Base-by-base conservation (phyloP, 2,329 filamentous ascomycete genomes). In the Aspergillus aculeatinus region DNA sequence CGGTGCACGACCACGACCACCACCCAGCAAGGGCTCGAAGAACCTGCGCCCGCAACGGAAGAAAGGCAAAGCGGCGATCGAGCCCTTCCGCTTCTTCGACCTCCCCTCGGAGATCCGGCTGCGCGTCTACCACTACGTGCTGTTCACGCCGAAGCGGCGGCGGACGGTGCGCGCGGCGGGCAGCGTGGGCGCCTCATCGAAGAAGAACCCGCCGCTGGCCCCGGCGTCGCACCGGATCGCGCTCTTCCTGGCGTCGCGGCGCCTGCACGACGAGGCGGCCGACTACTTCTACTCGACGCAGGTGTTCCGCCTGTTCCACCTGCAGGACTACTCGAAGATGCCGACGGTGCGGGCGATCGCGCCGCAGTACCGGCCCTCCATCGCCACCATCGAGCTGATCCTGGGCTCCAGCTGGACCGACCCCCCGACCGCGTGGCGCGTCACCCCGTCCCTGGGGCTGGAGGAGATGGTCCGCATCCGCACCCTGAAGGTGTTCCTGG, bases 331-430 rank as follows among this genome's bases (percentile, higher is more conserved):
- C 57, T 80, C 72, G 35, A 70, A 70, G 29, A 68, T 73, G 58
- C 77, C 77, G 12, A 74, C 74, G n/a, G 64, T 87, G 31, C 72
- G 79, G 7, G 79, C 81, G 56, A 72, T 87, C 14, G 77, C 83
- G 2, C 72, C 77, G 3, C 78, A 74, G 57, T 84, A 87, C 72
- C 79, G 82, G 29, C 72, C 76, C 23, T 78, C 76, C 27, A 75
- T 88, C 57, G 81, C 79, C 12, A 80, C 79, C 4, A 68, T 87
- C 44, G 84, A 87, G 69, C 70, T 87, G 62, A 79, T 84, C 4
- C 72, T 87, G 3, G 85, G 85, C 0, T 83, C 83, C 3, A 84
- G 84, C 57, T 87, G 85, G 83, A 83, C 79, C 3, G 77, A 77
- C 44, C 83, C 84, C 25, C 85, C 85, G 14, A 76, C 76, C 54